phyloP scores from a whole-genome alignment of 2,329 filamentous ascomycete species.

The Botryotinia narcissicola region DNA sequence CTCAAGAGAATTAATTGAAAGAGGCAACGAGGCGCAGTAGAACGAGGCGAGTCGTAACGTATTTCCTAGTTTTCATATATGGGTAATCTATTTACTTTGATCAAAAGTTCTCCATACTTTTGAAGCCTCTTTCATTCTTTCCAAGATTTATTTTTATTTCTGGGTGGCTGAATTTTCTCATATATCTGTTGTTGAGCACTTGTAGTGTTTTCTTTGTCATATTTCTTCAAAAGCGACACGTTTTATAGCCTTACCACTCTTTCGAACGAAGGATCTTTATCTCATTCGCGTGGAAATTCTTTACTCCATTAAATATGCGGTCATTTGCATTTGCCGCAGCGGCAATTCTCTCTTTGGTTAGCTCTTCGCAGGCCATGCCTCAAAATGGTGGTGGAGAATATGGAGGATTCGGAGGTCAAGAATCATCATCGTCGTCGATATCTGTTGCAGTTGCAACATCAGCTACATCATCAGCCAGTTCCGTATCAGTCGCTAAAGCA shows the following conservation, averaged over 20 bases:
- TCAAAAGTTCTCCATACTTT: conserved; percentile 7
- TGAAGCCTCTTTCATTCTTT: conserved; percentile 11
- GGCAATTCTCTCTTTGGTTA: conserved; percentile 31
- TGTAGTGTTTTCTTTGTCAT: background rate
- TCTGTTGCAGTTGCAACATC: conserved; percentile 16
- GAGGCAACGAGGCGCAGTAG: conserved; percentile 20
- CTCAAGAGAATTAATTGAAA: conserved; percentile 3
- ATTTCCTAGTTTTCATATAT: conserved; percentile 3
- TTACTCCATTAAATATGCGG: conserved; percentile 20
- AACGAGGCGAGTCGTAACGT: conserved; percentile 1
- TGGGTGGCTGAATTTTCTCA: background rate
- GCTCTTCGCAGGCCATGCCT: conserved; percentile 29
- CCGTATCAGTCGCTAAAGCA: conserved; percentile 24
- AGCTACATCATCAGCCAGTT: conserved; percentile 15
- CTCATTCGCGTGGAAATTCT: background rate
- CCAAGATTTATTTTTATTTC: background rate
- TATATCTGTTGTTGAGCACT: background rate
- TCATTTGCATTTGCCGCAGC: conserved; percentile 28
- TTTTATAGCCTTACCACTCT: conserved; percentile 5
- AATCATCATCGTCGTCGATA: conserved; percentile 4
- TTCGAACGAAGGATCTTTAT: background rate
- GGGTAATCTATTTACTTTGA: conserved; percentile 3
- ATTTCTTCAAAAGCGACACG: background rate
- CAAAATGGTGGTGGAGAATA: conserved; percentile 23
- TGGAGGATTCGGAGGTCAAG: conserved; percentile 1